phyloP scores from a whole-genome alignment of 176 grass and related monocot species.

The Hyparrhenia diplandra region DNA sequence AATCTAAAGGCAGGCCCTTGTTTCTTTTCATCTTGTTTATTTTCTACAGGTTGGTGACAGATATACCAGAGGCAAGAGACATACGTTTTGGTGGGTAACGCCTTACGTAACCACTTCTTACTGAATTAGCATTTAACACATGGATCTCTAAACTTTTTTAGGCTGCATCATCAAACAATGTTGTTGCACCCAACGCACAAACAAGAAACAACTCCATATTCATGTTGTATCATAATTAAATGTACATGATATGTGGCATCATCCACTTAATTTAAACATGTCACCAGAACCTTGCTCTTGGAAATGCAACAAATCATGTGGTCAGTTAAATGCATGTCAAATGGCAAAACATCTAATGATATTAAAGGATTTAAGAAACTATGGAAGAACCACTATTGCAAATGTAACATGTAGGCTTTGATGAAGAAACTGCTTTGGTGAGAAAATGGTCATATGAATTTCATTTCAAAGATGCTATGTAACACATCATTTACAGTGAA shows the following conservation, averaged over 20 bases:
- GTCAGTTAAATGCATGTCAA: constrained; percentile 1
- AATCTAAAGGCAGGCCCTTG: constrained; percentile 22
- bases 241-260: not conserved
- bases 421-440: constrained; percentile 9
- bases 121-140: constrained; percentile 24
- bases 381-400: not conserved
- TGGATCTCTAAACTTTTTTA: not conserved
- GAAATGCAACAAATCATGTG: not conserved
- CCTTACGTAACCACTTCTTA: constrained; percentile 26
- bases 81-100: constrained; percentile 68
- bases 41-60: constrained; percentile 78
- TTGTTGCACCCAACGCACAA: not conserved
- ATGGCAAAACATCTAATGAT: not conserved
- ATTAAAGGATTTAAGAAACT: constrained; percentile 12
- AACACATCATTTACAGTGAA: not conserved
- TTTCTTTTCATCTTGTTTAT: constrained; percentile 23
- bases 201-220: not conserved
- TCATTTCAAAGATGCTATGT: constrained; percentile 17
- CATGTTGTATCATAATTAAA: not conserved
- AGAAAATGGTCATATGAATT: not conserved
- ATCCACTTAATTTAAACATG: not conserved
- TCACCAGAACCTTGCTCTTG: not conserved
- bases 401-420: constrained; percentile 1
- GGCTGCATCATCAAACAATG: not conserved
- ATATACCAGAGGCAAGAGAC: constrained; percentile 79